Evolutionary conservation across 345 rosid genomes (phyloP), one percentile per base, ranked within the genome.

Genomic region (Turritis glabra): DNA sequence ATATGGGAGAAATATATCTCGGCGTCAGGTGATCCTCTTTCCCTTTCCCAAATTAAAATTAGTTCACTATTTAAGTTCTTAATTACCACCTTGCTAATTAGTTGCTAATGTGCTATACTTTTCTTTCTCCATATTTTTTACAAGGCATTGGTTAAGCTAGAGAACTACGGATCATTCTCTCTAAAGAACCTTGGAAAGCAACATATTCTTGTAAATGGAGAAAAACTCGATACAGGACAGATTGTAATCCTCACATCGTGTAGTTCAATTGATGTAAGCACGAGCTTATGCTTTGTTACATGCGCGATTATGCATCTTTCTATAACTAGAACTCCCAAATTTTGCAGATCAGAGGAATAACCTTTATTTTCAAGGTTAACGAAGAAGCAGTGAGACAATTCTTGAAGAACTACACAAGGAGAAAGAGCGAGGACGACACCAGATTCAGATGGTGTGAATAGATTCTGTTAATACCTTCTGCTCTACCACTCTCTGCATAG

Each of bases 101-200:
- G 53, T 55, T 29, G 73, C 65, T 35, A 63, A 40, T 43, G 38
- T 43, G 26, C 30, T 56, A 26, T 26, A 37, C 46, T 63, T 33
- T 40, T 11, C 19, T 56, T 17, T 64, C 54, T 78, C 66, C 43
- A 52, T 71, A 2, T 14, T 3, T 66, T 43, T 51, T 75, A 69
- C 27, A 74, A 91, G 95, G 97, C 95, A 19, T 58, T 87, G 58
- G 80, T 91, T 64, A 89, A 77, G 83, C 79, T 91, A 84, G 90
- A 85, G 64, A 65, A 73, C 64, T 68, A 86, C 56, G 91, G 92
- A 53, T 85, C 88, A 26, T 87, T 91, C 81, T 37, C 74, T 61
- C 54, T 89, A 68, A 86, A 80, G 84, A 91, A 91, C 82, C 86
- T 91, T 23, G 93, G 91, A 53, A 89, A 81, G 83, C 76, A 63